Percentiles rank a stretch among this genome's conserved stretches.
Evolutionary conservation across 2,329 filamentous ascomycete genomes (phyloP).

Genomic region (Helotiales sp.): DNA sequence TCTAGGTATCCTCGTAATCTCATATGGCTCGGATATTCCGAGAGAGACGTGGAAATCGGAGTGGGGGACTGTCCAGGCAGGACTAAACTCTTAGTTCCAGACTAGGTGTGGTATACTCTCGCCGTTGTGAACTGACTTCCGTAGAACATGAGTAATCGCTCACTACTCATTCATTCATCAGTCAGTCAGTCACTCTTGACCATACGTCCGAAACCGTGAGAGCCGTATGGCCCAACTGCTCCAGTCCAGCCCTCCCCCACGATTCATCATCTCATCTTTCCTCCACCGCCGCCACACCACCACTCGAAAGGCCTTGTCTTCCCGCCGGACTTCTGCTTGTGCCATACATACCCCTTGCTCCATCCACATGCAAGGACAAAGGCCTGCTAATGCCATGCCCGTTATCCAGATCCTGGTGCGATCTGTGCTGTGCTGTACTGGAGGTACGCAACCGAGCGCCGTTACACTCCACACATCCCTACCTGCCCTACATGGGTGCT

Average conservation of each 20-base stretch:
- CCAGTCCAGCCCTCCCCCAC: not conserved
- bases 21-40: not conserved
- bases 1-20: not conserved
- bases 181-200: not conserved
- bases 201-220: no score
- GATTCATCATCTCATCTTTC: not conserved
- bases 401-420: slow-evolving; percentile 3
- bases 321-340: not conserved
- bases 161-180: not conserved
- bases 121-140: not conserved
- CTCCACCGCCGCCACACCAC: not conserved
- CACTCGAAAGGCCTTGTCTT: not conserved
- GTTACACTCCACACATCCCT: not conserved
- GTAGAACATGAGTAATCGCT: not conserved
- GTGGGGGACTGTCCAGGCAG: not conserved
- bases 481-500: not conserved
- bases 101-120: not conserved
- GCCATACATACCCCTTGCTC: slow-evolving; percentile 2
- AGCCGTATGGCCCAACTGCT: not conserved
- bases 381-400: not conserved
- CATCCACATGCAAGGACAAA: not conserved
- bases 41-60: not conserved
- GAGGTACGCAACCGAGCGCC: slow-evolving; percentile 6
- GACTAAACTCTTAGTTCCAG: not conserved
- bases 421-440: no score